Base-by-base conservation (phyloP, 768 basidiomycete species). In the Pleurotus platypus region DNA sequence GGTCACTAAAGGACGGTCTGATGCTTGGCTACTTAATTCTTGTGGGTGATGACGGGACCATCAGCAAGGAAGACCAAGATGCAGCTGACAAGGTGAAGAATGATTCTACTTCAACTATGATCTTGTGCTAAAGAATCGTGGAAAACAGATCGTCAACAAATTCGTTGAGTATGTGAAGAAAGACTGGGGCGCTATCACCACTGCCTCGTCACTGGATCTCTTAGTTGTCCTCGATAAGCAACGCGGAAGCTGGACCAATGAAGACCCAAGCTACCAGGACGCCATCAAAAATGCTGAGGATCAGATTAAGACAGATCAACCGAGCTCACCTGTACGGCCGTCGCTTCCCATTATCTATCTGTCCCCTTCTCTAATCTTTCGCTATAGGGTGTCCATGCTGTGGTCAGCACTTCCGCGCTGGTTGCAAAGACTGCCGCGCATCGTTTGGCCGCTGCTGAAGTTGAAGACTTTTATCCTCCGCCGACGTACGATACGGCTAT, bases 171-270 rank as follows among this genome's bases (percentile, higher is more conserved):
- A 18, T 39, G 51, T 53, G n/a, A 53, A 53, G 15, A 9, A 30
- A 2, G 51, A 53, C 16, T 53, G 51, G 51, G 24, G 37, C 38
- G 30, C 51, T 24, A 53, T 53, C 7, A 53, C 37, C 4, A 53
- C 51, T 3, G 12, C 37, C 18, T 54, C 51, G 15, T 39, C 51
- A 1, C 18, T 54, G 13, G 51, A 42, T 42, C 39, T 54, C 38
- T n/a, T 54, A 5, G 51, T 54, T 20, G 51, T 54, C 42, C 51
- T 54, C 39, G 51, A 54, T 39, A 54, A 54, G 39, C 51, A 54
- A 39, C 37, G 51, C 11, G 39, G 39, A 9, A 54, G 51, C 39
- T 54, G 51, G 51, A 42, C 39, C 15, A 42, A n/a, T 22, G 51
- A 54, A 11, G 51, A 54, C n/a, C 39, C 51, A 15, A 4, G 22